Conservation (phyloP, 257 asterid genomes). For the Nicotiana tomentosiformis region DNA sequence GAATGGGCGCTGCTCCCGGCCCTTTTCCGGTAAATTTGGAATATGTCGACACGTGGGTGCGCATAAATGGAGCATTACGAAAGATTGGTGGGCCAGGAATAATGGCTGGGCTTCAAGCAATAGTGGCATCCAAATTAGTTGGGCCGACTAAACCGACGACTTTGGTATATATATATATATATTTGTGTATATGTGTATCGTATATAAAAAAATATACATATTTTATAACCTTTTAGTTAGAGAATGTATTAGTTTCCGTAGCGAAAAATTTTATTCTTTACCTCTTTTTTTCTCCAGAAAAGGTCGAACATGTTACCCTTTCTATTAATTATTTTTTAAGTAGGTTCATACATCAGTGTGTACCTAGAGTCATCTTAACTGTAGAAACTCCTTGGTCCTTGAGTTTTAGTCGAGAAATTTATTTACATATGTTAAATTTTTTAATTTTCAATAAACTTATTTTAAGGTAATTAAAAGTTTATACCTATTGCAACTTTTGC, state of each 20-base stretch:
- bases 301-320: background rate
- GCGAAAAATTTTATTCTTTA: no score
- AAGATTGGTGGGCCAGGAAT: background rate
- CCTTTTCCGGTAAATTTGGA: background rate
- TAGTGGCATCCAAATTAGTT: background rate
- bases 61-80: background rate
- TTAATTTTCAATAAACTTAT: background rate
- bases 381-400: background rate
- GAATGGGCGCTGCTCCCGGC: background rate
- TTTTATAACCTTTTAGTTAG: no score
- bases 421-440: no score
- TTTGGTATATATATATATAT: background rate
- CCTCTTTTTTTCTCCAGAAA: no score
- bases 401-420: background rate
- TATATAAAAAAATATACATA: no score
- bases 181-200: no score
- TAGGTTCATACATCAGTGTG: background rate
- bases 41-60: background rate
- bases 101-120: background rate
- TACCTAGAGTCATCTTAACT: background rate
- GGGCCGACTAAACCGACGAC: background rate
- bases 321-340: background rate
- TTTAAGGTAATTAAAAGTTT: background rate
- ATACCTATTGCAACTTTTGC: background rate
- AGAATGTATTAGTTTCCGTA: no score